phyloP scores from a whole-genome alignment of 768 basidiomycete species.

The Lentinula aciculospora region DNA sequence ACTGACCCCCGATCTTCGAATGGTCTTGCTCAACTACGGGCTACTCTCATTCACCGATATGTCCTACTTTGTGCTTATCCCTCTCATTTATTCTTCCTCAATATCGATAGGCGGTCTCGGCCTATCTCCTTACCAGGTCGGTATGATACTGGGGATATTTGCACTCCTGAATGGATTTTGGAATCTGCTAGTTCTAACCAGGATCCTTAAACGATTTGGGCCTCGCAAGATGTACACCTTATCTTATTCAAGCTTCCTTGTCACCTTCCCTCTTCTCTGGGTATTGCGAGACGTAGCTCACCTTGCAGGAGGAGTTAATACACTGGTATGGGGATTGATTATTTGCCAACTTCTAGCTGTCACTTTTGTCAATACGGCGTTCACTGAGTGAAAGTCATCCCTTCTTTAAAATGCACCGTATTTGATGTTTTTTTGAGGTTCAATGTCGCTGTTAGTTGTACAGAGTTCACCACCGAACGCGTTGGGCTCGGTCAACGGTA shows the following conservation, averaged over 20 bases:
- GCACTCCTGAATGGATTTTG: conserved; percentile 49
- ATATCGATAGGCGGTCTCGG: conserved; percentile 47
- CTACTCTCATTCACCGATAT: conserved; percentile 25
- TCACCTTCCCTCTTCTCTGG: conserved; percentile 15
- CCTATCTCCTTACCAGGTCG: conserved; percentile 43
- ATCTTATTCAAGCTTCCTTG: conserved; percentile 21
- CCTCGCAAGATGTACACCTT: conserved; percentile 42
- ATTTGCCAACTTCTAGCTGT: conserved; percentile 25
- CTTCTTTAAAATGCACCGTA: not conserved
- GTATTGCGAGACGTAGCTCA: conserved; percentile 18
- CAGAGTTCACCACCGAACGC: conserved; percentile 35
- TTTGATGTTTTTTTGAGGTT: conserved; percentile 27
- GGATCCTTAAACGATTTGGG: conserved; percentile 48
- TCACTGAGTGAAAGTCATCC: conserved; percentile 22
- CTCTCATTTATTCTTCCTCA: conserved; percentile 37
- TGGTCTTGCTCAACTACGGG: conserved; percentile 19
- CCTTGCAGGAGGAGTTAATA: conserved; percentile 28
- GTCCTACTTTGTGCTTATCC: conserved; percentile 21
- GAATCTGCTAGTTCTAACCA: conserved; percentile 48
- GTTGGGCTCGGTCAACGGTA: conserved; percentile 48
- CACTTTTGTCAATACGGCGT: conserved; percentile 25
- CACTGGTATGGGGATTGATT: conserved; percentile 23
- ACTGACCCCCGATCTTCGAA: conserved; percentile 19
- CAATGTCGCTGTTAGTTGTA: conserved; percentile 38
- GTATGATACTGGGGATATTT: conserved; percentile 38